Evolutionary conservation across 73 alveolate genomes (phyloP).

Genomic region (Tetrahymena borealis): DNA sequence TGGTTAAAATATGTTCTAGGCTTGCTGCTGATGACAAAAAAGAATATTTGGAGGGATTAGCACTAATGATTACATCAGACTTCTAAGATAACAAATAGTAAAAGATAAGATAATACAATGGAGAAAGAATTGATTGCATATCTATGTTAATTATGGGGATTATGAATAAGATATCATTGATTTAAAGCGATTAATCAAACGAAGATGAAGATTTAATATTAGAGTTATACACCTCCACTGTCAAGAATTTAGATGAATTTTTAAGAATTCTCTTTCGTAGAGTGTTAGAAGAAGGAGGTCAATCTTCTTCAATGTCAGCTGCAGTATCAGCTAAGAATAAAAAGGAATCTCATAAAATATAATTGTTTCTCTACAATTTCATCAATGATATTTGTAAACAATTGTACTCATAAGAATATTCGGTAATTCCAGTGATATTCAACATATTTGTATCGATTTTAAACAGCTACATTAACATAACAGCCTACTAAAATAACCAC

Average conservation of each 20-base stretch:
- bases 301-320: background rate
- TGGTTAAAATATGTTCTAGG: background rate
- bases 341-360: background rate
- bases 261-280: background rate
- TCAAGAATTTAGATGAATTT: background rate
- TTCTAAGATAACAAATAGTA: background rate
- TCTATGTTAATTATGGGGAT: background rate
- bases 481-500: background rate
- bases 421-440: background rate
- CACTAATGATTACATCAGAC: background rate
- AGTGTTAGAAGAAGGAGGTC: background rate
- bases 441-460: background rate
- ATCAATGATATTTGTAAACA: background rate
- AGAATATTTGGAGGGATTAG: background rate
- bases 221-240: background rate
- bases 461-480: background rate
- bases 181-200: background rate
- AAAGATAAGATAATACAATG: background rate
- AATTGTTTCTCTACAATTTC: background rate
- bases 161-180: background rate
- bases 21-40: background rate
- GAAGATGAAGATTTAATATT: background rate
- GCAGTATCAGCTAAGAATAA: background rate
- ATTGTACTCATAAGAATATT: background rate
- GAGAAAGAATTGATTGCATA: background rate